Base-by-base conservation (phyloP, 169 alveolate species). In the Eimeria necatrix region DNA sequence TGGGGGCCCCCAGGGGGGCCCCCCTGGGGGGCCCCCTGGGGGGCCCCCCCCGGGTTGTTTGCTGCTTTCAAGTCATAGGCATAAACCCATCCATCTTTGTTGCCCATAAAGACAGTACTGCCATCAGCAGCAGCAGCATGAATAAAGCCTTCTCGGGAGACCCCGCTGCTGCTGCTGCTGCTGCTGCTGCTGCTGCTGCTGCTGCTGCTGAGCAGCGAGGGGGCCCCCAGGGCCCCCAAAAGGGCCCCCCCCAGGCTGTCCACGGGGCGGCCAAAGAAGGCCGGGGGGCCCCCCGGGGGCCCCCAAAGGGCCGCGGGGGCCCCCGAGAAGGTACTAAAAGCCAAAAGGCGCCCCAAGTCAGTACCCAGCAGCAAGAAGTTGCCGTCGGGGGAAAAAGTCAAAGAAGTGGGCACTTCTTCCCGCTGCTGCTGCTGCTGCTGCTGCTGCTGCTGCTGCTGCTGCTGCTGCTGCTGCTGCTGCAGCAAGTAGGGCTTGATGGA, bases 41-140 rank as follows among this genome's bases (percentile, higher is more conserved):
- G 18, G 4, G 87, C 61, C 32, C 16, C 41, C 51, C 53, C 83
- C 6, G 12, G 7, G 14, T n/a, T 4, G 3, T 24, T 6, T 4
- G 51, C 83, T 71, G 46, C 20, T 22, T 32, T 76, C 7, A 76
- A 22, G 61, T 76, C 87, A 48, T 76, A 76, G 20, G n/a, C 87
- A 32, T 76, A 76, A 5, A 76, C 87, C 56, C 61, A 76, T 12
- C 87, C 87, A 16, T 76, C 87, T 76, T 7, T 76, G 87, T 18
- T 76, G 56, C 87, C 87, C 61, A 76, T 12, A 41, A 22, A 4
- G 46, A 61, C 18, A 76, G 6, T 4, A 6, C 87, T 9, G 87
- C 6, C 7, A 5, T 20, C n/a, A 76, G 48, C 32, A 32, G 26
- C 56, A 3, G 46, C 61, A 4, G 87, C 87, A 46, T 16, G 56